These are phyloP conservation scores for Knoxia roxburghii DNA, from an alignment of 257 asterid species.

Conservation along the genomic window DNA sequence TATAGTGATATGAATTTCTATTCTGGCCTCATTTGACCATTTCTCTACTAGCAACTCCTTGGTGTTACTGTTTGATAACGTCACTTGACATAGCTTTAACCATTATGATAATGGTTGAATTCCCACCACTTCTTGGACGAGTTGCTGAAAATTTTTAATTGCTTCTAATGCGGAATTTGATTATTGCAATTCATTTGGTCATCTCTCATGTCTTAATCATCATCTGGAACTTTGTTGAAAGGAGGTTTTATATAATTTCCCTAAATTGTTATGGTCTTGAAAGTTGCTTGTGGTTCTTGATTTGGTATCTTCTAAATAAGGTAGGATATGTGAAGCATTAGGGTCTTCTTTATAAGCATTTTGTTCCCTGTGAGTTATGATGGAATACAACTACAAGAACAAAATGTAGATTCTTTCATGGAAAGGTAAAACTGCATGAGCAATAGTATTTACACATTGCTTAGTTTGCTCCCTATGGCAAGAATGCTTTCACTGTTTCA, in stretches of 20 bases:
- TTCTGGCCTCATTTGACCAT: conserved; percentile 25
- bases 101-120: conserved; percentile 13
- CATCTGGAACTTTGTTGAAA: background rate
- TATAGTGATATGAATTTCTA: conserved; percentile 15
- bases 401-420: no score
- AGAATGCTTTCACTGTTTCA: background rate
- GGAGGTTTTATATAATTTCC: background rate
- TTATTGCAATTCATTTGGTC: background rate
- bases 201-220: background rate
- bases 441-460: conserved; percentile 4
- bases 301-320: background rate
- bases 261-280: background rate
- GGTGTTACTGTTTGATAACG: conserved; percentile 28
- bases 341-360: no score
- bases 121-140: background rate
- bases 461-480: background rate
- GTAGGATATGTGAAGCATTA: no score
- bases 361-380: no score
- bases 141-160: conserved; percentile 1
- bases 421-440: background rate
- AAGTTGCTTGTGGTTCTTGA: background rate
- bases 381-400: no score
- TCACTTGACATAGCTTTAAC: conserved; percentile 16
- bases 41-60: no score
- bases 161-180: background rate